These are phyloP conservation scores for Globisporangium paddicum DNA, from an alignment of 352 stramenopile species.

Conservation along the genomic window DNA sequence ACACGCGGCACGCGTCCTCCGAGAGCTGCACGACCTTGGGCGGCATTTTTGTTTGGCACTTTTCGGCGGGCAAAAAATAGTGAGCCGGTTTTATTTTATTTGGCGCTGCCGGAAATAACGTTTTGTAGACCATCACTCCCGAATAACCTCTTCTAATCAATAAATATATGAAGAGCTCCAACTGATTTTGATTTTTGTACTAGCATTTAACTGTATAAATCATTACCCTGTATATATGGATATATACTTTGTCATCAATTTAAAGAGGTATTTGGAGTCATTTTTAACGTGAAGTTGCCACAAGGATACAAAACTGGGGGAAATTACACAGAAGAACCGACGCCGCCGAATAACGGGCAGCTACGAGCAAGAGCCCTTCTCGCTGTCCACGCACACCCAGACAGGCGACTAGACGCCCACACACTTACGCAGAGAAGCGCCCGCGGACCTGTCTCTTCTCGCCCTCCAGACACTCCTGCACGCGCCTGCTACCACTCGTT, in stretches of 20 bases:
- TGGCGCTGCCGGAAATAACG: background rate
- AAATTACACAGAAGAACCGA: conserved; percentile 1
- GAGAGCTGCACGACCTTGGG: conserved; percentile 30
- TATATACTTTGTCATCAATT: background rate
- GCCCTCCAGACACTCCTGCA: too few relatives aligned
- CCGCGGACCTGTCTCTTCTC: background rate
- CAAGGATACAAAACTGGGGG: conserved; percentile 4
- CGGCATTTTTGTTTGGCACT: conserved; percentile 11
- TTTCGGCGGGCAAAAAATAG: too few relatives aligned
- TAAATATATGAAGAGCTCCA: background rate
- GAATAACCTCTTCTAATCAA: background rate
- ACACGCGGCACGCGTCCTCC: conserved; percentile 78
- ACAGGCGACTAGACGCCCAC: background rate
- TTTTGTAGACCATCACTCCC: background rate
- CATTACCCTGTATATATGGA: background rate
- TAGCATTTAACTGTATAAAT: background rate
- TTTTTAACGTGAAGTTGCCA: conserved; percentile 5
- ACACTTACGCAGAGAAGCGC: background rate
- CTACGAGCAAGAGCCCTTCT: conserved; percentile 4
- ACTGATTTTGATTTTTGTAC: background rate
- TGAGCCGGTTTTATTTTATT: too few relatives aligned
- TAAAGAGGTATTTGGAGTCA: conserved; percentile 2
- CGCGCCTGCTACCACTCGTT: background rate
- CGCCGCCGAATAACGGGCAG: conserved; percentile 4
- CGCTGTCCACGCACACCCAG: background rate